These are phyloP conservation scores for Sphagnum tenellum DNA, from an alignment of 225 moss, liverwort and hornwort species.

Conservation along the genomic window DNA sequence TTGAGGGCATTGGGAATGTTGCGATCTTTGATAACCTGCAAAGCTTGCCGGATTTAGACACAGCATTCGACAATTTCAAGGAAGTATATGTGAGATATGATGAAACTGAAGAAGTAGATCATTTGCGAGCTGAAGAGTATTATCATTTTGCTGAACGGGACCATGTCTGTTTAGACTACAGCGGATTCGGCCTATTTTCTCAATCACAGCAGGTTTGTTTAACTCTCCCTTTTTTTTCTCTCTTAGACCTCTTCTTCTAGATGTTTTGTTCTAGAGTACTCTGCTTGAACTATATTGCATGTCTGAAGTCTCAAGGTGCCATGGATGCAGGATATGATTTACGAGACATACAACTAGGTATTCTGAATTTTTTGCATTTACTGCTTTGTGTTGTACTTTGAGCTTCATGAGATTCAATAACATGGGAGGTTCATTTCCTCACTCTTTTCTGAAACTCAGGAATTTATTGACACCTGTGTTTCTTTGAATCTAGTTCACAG, in stretches of 20 bases:
- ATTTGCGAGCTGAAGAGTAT: slow-evolving; percentile 74
- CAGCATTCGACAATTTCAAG: slow-evolving; percentile 51
- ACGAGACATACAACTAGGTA: no score
- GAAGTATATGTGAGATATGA: slow-evolving; percentile 60
- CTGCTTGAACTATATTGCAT: no score
- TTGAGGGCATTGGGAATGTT: slow-evolving; percentile 41
- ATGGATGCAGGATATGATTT: no score
- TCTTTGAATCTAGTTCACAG: slow-evolving; percentile 22
- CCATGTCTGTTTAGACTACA: slow-evolving; percentile 94
- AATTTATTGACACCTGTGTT: no score
- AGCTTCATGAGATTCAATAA: no score
- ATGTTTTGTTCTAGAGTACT: no score
- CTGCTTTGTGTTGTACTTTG: no score
- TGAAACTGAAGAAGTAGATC: slow-evolving; percentile 64
- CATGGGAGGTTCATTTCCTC: no score
- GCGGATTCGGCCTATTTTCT: slow-evolving; percentile 98
- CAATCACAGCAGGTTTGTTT: slow-evolving; percentile 57
- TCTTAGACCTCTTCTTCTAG: no score
- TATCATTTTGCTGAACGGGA: slow-evolving; percentile 66
- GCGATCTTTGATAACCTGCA: slow-evolving; percentile 68
- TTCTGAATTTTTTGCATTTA: no score
- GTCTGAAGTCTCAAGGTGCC: no score
- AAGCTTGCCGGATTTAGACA: slow-evolving; percentile 59
- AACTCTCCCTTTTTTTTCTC: not conserved
- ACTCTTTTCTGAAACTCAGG: no score